phyloP scores from a whole-genome alignment of 2,329 filamentous ascomycete genomes.

The Alternaria consortialis region DNA sequence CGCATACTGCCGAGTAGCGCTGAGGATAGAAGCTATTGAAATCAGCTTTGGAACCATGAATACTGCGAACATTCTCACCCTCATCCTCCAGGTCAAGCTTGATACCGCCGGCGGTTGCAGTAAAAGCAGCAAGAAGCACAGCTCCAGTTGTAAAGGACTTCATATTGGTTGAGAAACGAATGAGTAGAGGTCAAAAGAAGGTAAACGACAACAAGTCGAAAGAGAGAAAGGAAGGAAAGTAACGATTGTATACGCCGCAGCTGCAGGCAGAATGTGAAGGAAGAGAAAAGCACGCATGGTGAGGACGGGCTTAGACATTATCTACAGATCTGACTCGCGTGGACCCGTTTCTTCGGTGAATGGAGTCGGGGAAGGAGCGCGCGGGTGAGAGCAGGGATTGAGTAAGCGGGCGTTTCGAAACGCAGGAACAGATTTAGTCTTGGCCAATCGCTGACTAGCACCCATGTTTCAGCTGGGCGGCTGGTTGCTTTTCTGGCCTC shows the following conservation, averaged over 20 bases:
- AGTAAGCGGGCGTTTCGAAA: conserved; percentile 37
- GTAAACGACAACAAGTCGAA: conserved; percentile 13
- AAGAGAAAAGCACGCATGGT: conserved; percentile 24
- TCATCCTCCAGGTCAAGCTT: conserved; percentile 47
- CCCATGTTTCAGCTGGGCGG: conserved; percentile 28
- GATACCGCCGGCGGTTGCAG: conserved; percentile 38
- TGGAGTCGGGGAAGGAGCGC: conserved; percentile 26
- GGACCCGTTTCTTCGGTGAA: conserved; percentile 2
- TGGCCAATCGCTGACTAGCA: conserved; percentile 27
- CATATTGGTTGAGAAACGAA: conserved; percentile 37
- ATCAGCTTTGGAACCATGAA: conserved; percentile 1
- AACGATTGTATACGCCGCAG: conserved; percentile 33
- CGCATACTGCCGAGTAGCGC: conserved; percentile 41
- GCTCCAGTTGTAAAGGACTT: conserved; percentile 46
- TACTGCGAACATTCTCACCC: conserved; percentile 1
- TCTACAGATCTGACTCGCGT: conserved; percentile 16
- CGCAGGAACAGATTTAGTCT: conserved; percentile 20
- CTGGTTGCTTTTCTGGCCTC: conserved; percentile 16
- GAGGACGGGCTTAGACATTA: conserved; percentile 20
- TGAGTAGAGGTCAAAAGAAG: conserved; percentile 13
- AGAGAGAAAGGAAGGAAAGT: conserved; percentile 17
- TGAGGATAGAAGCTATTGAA: conserved; percentile 37
- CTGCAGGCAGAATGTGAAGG: conserved; percentile 33
- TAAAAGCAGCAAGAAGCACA: conserved; percentile 46
- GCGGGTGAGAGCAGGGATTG: conserved; percentile 21